A percentile compares a stretch with the other conserved stretches of the same genome.
Evolutionary conservation across 371 early-diverging fungal genomes (phyloP).

Genomic region (Mucor lusitanicus): DNA sequence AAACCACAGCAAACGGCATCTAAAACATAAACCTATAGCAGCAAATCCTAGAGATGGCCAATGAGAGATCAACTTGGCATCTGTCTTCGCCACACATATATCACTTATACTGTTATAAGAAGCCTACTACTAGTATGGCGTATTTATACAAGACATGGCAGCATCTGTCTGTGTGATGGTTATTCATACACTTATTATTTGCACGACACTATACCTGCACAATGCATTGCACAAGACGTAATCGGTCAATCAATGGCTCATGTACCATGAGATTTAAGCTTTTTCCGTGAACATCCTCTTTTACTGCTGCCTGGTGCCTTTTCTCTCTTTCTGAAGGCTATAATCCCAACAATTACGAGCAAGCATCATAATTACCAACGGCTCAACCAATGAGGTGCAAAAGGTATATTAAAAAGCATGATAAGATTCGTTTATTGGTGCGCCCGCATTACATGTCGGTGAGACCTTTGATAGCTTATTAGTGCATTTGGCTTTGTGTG

Average conservation of each 20-base stretch:
- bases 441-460: neutral
- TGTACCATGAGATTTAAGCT: neutral
- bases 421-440: neutral
- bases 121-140: no score
- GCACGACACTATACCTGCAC: neutral
- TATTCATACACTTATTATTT: neutral
- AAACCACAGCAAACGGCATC: neutral
- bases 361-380: neutral
- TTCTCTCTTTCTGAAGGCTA: no score
- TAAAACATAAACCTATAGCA: neutral
- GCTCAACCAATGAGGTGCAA: neutral
- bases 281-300: no score
- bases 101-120: no score
- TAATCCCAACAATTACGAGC: neutral
- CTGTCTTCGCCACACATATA: neutral
- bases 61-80: neutral
- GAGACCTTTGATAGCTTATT: neutral
- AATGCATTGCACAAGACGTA: neutral
- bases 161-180: neutral
- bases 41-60: neutral
- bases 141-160: neutral
- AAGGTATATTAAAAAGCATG: neutral
- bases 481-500: neutral
- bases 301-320: neutral
- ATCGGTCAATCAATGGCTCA: neutral